Evolutionary conservation across 164 flowering plant genomes (phyloP).

Genomic region (Sedum album): DNA sequence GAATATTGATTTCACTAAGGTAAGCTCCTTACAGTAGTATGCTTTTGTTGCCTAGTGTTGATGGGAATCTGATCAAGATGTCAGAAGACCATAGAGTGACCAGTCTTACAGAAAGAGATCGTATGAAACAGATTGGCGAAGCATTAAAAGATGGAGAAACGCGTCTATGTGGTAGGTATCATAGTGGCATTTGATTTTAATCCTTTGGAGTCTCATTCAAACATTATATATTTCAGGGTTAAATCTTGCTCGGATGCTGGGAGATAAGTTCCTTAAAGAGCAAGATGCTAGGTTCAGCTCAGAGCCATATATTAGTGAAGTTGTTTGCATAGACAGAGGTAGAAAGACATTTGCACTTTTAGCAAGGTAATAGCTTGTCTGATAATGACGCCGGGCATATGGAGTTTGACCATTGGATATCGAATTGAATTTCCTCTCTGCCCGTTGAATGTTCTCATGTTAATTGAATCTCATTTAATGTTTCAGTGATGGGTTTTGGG

Average conservation of each 20-base stretch:
- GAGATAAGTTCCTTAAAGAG: slow-evolving; percentile 89
- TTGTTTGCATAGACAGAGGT: slow-evolving; percentile 42
- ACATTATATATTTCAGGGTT: slow-evolving; percentile 40
- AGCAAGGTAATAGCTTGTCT: slow-evolving; percentile 55
- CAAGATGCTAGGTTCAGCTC: slow-evolving; percentile 86
- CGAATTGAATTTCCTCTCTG: background rate
- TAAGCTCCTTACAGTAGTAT: background rate
- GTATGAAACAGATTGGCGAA: slow-evolving; percentile 53
- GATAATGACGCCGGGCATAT: background rate
- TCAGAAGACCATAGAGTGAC: slow-evolving; percentile 85
- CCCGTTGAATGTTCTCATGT: background rate
- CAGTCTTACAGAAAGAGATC: slow-evolving; percentile 63
- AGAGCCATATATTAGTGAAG: slow-evolving; percentile 77
- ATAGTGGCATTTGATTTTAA: background rate
- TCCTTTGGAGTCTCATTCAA: slow-evolving; percentile 4
- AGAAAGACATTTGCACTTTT: slow-evolving; percentile 67
- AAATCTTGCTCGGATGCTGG: slow-evolving; percentile 93
- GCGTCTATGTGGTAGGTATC: slow-evolving; percentile 58
- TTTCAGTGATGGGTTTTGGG: slow-evolving; percentile 98
- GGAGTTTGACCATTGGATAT: background rate
- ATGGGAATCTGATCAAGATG: slow-evolving; percentile 65
- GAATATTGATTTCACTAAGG: background rate
- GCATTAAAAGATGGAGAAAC: slow-evolving; percentile 85
- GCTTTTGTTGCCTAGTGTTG: slow-evolving; percentile 35
- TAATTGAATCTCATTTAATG: background rate